phyloP scores from a whole-genome alignment of 768 basidiomycete species.

The Mycena kentingensis region DNA sequence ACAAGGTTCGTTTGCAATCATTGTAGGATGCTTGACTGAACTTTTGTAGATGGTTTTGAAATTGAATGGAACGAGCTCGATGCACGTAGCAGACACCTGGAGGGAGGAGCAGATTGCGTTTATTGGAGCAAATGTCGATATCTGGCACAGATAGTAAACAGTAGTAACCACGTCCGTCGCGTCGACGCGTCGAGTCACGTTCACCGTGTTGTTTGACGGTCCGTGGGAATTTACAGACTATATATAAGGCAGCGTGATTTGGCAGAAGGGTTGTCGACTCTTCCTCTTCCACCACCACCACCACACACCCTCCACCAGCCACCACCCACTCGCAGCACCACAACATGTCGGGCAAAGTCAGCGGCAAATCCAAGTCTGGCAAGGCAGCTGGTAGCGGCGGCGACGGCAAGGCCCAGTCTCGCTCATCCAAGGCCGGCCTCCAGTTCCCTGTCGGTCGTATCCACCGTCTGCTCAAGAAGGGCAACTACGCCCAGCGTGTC shows the following conservation, averaged over 20 bases:
- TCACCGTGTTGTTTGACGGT: too few relatives aligned
- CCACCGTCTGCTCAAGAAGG: constrained; percentile 84
- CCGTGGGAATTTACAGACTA: too few relatives aligned
- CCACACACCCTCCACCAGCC: not conserved
- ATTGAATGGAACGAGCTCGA: constrained; percentile 2
- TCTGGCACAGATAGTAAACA: not conserved
- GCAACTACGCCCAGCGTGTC: constrained; percentile 86
- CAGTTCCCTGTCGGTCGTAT: constrained; percentile 93
- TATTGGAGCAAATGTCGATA: not conserved
- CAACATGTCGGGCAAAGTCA: constrained; percentile 1
- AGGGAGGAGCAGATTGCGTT: constrained; percentile 10
- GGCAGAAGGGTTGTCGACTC: too few relatives aligned
- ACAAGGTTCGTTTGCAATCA: not conserved
- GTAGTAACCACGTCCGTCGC: too few relatives aligned
- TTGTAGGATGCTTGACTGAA: not conserved
- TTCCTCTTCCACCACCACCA: too few relatives aligned
- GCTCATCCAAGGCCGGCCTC: constrained; percentile 73
- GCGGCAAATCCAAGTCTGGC: constrained; percentile 36
- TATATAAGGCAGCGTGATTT: too few relatives aligned
- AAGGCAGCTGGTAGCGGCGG: constrained; percentile 51
- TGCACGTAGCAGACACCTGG: constrained; percentile 3
- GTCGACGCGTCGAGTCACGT: too few relatives aligned
- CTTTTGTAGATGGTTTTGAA: constrained; percentile 1
- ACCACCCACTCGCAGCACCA: not conserved
- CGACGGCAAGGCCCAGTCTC: constrained; percentile 59